Evolutionary conservation across 306 rosid genomes (phyloP), one percentile per base, ranked within the genome.

Genomic region (Quercus robur): DNA sequence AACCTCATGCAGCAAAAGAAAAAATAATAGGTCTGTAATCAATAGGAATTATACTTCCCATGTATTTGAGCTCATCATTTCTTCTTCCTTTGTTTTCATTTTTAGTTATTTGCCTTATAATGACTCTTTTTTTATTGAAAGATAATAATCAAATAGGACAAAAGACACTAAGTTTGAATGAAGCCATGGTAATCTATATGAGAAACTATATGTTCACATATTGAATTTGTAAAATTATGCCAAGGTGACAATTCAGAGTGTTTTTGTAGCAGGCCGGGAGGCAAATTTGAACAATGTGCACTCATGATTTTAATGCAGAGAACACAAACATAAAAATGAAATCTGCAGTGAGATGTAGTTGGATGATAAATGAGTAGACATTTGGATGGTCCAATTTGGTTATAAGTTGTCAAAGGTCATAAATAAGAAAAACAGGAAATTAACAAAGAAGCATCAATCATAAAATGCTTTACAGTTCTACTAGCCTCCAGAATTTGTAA

Each of bases 401-500:
- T 35, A 18, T 35, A 35, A 19, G 5, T 68, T 5, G 72, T 68
- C 52, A 38, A 68, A 68, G 52, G 46, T 18, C 59, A 23, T 73
- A 5, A 52, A 54, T 25, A 26, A 30, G 28, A 49, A 33, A 71
- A 33, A 26, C 44, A 31, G 30, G 49, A 52, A 73, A 28, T 70
- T 56, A 18, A 70, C 11, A 20, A 70, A 51, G 26, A 52, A 76
- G 58, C 26, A 51, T 44, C 56, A 30, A 15, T 52, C 75, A 44
- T 1, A 28, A 3, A 62, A 59, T 10, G 18, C 57, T 19, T 41
- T 56, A 77, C 38, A 35, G 72, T 76, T 75, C 78, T 33, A 56
- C 77, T 56, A 77, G 75, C 26, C 70, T 33, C 67, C 49, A 44
- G 54, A 74, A 74, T 12, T 62, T 61, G 56, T 46, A 78, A 81